Base-by-base conservation (phyloP, 352 stramenopile genomes). In the Phytophthora agathidicida region DNA sequence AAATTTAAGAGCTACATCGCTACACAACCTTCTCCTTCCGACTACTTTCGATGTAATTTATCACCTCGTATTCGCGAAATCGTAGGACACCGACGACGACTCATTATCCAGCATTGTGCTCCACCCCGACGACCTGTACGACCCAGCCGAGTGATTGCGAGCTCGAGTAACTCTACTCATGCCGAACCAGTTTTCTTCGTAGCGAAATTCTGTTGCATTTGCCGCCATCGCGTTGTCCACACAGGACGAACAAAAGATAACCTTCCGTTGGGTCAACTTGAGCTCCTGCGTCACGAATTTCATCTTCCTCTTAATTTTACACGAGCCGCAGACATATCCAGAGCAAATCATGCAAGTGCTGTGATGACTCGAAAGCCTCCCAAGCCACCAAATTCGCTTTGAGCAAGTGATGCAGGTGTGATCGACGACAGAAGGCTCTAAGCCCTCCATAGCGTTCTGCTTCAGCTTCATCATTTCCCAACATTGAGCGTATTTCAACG, bases 401-500 rank as follows among this genome's bases (percentile, higher is more conserved):
- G 45, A 61, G 36, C 71, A 77, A 7, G 37, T 60, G 17, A 58
- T 57, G 17, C 68, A 70, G 39, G 47, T 69, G 27, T 56, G 42
- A 8, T 51, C 50, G 13, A 42, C 42, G 28, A 33, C 55, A 5
- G 42, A 41, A 14, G 57, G 57, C 50, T 14, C 39, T 49, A 5
- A 75, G 44, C 17, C 52, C 52, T 27, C 59, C 60, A 11, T 53
- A 55, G 3, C n/a, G 57, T 66, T 68, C 24, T 57, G 58, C 17
- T 74, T 70, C 38, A 72, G 30, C 20, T 71, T 71, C 42, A 68
- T 71, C 55, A 75, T 63, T 22, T 73, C 49, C n/a, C 44, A 60
- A 49, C 50, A 71, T 13, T 68, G 52, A 0, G 56, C 60, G 30
- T 71, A 61, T 17, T 75, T 65, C 9, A 60, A 32, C 11, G 69